A percentile compares a stretch with the other conserved stretches of the same genome.
Conservation (phyloP, 2,329 filamentous ascomycete species). For the Keithomyces neogunnii region DNA sequence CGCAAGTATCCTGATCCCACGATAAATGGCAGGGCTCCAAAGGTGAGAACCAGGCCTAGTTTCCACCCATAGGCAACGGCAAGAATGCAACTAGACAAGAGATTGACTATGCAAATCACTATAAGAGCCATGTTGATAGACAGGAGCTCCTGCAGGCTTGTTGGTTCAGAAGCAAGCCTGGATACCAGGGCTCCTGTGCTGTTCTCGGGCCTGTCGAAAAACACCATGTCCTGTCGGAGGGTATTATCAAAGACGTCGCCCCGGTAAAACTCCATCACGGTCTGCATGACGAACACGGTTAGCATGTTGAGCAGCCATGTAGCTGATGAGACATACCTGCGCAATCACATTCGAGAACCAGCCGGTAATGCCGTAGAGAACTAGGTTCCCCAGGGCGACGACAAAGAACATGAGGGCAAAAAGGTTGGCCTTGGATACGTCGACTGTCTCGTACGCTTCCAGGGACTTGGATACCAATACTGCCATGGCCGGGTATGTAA, state of each 20-base stretch:
- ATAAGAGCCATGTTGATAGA: conserved; percentile 32
- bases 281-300: background rate
- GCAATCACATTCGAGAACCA: conserved; percentile 25
- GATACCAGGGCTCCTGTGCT: conserved; percentile 28
- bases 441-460: conserved; percentile 22
- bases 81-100: conserved; percentile 30
- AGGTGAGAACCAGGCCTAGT: conserved; percentile 38
- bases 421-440: conserved; percentile 34
- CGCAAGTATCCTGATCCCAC: conserved; percentile 28
- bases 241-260: conserved; percentile 20
- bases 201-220: conserved; percentile 33
- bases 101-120: conserved; percentile 27
- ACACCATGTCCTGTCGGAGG: conserved; percentile 31
- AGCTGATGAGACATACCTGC: conserved; percentile 11
- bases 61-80: conserved; percentile 38
- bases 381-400: conserved; percentile 33
- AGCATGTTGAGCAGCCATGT: background rate
- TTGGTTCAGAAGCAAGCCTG: conserved; percentile 27
- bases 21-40: conserved; percentile 29
- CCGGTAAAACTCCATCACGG: conserved; percentile 18
- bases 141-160: conserved; percentile 33
- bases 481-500: conserved; percentile 31
- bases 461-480: conserved; percentile 28
- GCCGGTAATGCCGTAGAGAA: conserved; percentile 34
- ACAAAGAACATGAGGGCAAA: conserved; percentile 48